Evolutionary conservation across 1,284 basidiomycete genomes (phyloP), one percentile per base, ranked within the genome.

Genomic region (Sphagnurus paluster): DNA sequence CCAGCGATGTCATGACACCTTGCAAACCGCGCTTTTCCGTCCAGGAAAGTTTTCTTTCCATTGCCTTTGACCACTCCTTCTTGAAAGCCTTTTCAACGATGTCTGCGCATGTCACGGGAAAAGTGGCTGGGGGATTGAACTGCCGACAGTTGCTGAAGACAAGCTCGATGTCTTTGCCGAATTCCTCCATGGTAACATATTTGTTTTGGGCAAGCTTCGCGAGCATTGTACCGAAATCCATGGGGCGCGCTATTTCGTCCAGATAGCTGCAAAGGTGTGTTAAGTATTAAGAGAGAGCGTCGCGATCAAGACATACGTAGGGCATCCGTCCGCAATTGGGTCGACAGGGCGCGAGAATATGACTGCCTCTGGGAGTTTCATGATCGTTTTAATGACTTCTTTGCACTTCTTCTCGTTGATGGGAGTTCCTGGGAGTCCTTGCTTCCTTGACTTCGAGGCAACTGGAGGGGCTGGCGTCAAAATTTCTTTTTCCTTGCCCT

Each of bases 301-400:
- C n/a, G n/a, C n/a, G n/a, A 9, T 28, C 13, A 41, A 48, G 42
- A 77, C 87, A 66, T 62, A 93, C 87, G 91, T 93, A 32, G 90
- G 93, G 65, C 87, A 95, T 21, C 86, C 92, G 67, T 89, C 90
- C 40, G 69, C 63, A 5, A 87, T 67, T 0, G 95, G 89, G 65
- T 99, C 90, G 11, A 99, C 96, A 1, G 96, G 93, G 14, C 77
- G 75, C 32, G 79, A 62, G 71, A 99, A 99, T 50, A 96, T 88
- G 23, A 70, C 65, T 10, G 86, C 81, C 57, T 91, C 86, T 1
- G 84, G 79, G 24, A 87, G 65, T 62, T 83, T 90, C 49, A 73
- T 66, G 21, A 98, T 60, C 21, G 59, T 69, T 59, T 79, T 83
- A 53, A 98, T 58, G 19, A 96, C 63, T 1, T 84, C 81, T 61